phyloP scores from a whole-genome alignment of 1,284 basidiomycete genomes.

The Pascua sp. region DNA sequence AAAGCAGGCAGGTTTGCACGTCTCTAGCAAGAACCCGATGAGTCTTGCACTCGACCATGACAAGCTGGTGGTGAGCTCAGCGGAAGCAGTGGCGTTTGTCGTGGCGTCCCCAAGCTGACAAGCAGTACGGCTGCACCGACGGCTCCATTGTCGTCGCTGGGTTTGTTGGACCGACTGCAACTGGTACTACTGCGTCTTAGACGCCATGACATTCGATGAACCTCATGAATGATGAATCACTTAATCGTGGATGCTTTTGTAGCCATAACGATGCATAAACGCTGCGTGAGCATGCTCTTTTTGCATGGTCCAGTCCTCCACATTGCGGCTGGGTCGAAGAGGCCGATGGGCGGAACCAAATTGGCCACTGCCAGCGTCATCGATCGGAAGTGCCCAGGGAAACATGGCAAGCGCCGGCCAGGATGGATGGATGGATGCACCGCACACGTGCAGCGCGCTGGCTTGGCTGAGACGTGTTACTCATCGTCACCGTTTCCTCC shows the following conservation, averaged over 20 bases:
- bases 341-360: too few species aligned
- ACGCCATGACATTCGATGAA: not conserved
- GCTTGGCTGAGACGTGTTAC: not conserved
- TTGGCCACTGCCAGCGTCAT: too few species aligned
- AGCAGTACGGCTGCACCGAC: slow-evolving; percentile 39
- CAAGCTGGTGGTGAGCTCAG: slow-evolving; percentile 33
- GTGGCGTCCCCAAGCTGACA: slow-evolving; percentile 1
- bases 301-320: not conserved
- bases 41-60: slow-evolving; percentile 38
- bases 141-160: slow-evolving; percentile 34
- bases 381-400: too few species aligned
- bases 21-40: slow-evolving; percentile 38
- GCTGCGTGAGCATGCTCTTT: not conserved
- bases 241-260: too few species aligned
- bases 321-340: too few species aligned
- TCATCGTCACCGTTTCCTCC: slow-evolving; percentile 1
- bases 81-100: too few species aligned
- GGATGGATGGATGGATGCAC: too few species aligned
- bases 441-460: too few species aligned
- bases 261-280: not conserved
- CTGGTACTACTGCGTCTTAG: too few species aligned
- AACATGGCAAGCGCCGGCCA: too few species aligned
- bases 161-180: slow-evolving; percentile 15
- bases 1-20: slow-evolving; percentile 21
- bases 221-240: too few species aligned